A percentile compares a stretch with the other conserved stretches of the same genome.
These are phyloP conservation scores for Morella rubra DNA, from an alignment of 306 rosid species.

Conservation along the genomic window DNA sequence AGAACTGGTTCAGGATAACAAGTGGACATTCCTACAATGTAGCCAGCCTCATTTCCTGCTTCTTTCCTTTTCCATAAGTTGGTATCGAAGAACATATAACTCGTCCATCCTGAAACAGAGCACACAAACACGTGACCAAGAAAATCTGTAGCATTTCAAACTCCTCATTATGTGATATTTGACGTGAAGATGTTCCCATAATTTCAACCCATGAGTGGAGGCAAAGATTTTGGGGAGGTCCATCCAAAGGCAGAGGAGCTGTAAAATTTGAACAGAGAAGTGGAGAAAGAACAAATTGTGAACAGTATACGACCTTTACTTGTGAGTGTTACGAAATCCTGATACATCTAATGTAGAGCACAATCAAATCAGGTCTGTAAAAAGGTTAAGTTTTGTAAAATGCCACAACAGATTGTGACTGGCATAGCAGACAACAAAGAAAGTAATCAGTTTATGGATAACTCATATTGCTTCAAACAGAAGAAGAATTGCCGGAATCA, in stretches of 20 bases:
- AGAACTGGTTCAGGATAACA: conserved; percentile 69
- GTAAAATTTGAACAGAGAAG: neutral
- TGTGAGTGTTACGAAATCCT: neutral
- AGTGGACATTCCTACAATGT: conserved; percentile 80
- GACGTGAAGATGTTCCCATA: neutral
- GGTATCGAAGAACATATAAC: conserved; percentile 68
- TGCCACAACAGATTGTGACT: neutral
- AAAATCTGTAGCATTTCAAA: neutral
- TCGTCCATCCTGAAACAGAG: conserved; percentile 59
- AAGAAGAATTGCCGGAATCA: conserved; percentile 3
- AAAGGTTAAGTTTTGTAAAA: neutral
- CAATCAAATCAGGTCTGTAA: neutral
- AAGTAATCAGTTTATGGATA: neutral
- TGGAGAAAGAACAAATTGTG: neutral
- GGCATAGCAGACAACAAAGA: neutral
- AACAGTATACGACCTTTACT: neutral
- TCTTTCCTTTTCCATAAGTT: conserved; percentile 66
- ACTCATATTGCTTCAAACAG: neutral
- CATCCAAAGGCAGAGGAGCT: neutral
- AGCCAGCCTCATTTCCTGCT: conserved; percentile 64
- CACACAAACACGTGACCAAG: conserved; percentile 8
- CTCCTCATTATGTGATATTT: neutral
- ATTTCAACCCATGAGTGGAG: neutral
- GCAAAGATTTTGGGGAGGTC: neutral
- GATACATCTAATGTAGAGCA: neutral